Evolutionary conservation across 305 asterid species (phyloP), one percentile per base, ranked within the genome.

Genomic region (Lippia alba): DNA sequence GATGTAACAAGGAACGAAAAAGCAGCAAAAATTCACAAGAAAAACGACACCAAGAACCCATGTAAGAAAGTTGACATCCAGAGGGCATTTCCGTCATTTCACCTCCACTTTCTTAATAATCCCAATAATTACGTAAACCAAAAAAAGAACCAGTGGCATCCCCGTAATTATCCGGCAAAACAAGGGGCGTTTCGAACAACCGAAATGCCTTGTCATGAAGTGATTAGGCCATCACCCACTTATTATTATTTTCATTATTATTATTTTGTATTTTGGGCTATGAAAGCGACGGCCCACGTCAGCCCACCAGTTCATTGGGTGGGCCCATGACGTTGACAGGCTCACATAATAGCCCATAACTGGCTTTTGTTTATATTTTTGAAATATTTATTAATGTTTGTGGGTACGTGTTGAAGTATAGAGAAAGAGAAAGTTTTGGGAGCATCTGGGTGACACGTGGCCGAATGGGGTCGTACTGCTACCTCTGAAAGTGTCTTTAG

Each of bases 251-350:
- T 4, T 8, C n/a, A n/a, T n/a, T n/a, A n/a, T 51, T 53, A 61
- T 36, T 32, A 54, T 6, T 45, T 65, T 70, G 61, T 32, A 60
- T 69, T 73, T 20, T 61, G 80, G 84, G 82, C 73, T 70, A 57
- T 53, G 84, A 83, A 61, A 82, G 76, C 61, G 83, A 82, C 81
- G 78, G 74, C 78, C 90, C 89, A 78, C 91, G 87, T 87, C 83
- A 79, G 78, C 74, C 79, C 86, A 78, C 79, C 76, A 69, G 76
- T 78, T 76, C 44, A 69, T 63, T 68, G 70, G 66, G 40, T 64
- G 77, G 82, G 69, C 81, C 81, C 79, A 72, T 83, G 71, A 74
- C 61, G 76, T 71, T 74, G 81, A 76, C 82, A 58, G 55, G 71
- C 74, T 49, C 24, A 57, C 48, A 49, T 65, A 60, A 72, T 70